phyloP scores from a whole-genome alignment of 768 basidiomycete genomes.

The Myochromella boudieri region DNA sequence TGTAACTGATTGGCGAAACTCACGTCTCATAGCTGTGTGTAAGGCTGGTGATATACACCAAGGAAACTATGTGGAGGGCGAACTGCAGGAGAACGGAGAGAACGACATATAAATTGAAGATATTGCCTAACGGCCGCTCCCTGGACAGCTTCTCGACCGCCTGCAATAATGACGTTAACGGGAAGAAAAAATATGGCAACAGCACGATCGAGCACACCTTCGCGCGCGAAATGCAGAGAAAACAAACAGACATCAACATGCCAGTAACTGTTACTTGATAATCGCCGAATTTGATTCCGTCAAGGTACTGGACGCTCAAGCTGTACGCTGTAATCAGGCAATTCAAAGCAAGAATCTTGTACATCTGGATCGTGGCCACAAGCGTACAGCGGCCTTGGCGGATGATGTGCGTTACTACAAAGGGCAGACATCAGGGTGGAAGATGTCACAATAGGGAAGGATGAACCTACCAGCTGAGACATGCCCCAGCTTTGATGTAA shows the following conservation, averaged over 20 bases:
- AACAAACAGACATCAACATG: constrained; percentile 97
- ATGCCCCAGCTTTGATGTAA: constrained; percentile 97
- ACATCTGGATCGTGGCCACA: constrained; percentile 99
- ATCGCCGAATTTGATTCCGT: constrained; percentile 99
- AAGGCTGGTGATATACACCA: constrained; percentile 92
- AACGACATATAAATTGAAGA: constrained; percentile 95
- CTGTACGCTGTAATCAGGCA: constrained; percentile 99
- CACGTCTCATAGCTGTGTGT: constrained; percentile 78
- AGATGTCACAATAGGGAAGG: background rate
- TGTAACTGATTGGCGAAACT: constrained; percentile 29
- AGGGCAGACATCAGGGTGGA: background rate
- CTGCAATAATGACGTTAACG: constrained; percentile 37
- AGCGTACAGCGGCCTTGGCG: constrained; percentile 98
- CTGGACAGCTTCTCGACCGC: constrained; percentile 95
- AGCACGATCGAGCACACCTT: constrained; percentile 60
- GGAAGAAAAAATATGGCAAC: background rate
- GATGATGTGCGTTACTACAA: constrained; percentile 86
- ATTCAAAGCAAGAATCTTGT: constrained; percentile 97
- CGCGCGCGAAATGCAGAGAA: constrained; percentile 96
- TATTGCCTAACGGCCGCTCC: constrained; percentile 91
- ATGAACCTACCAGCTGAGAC: constrained; percentile 91
- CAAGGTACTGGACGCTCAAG: constrained; percentile 94
- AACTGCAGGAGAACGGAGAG: constrained; percentile 92
- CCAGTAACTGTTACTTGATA: constrained; percentile 98
- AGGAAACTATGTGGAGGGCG: constrained; percentile 83